A percentile compares a stretch with the other conserved stretches of the same genome.
Conservation (phyloP, 208 protist species). For the Leishmania martiniquensis region DNA sequence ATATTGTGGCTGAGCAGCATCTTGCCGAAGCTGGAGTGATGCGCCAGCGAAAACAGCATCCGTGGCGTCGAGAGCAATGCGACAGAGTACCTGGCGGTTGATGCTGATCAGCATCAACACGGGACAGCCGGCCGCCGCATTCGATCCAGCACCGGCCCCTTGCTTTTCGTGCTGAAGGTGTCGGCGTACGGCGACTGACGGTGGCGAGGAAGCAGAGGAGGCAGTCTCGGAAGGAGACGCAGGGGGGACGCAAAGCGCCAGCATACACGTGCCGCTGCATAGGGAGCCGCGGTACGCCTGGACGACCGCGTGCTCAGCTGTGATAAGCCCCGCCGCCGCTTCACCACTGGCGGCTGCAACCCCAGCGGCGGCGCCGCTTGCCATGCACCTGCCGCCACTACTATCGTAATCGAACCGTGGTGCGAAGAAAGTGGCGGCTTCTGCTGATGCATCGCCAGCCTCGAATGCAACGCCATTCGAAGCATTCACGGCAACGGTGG, state of each 20-base stretch:
- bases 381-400: background rate
- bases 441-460: background rate
- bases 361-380: background rate
- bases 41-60: constrained; percentile 8
- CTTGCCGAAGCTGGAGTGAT: constrained; percentile 21
- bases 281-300: constrained; percentile 55
- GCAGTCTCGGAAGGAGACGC: constrained; percentile 12
- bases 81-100: constrained; percentile 30
- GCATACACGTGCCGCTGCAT: constrained; percentile 44
- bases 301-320: constrained; percentile 46
- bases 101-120: constrained; percentile 22
- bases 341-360: background rate
- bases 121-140: background rate
- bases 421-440: constrained; percentile 1
- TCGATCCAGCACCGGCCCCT: background rate
- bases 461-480: background rate
- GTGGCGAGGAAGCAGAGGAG: background rate
- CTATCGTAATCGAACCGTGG: constrained; percentile 9
- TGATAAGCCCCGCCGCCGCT: constrained; percentile 23
- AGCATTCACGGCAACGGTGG: background rate
- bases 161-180: background rate
- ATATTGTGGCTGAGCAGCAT: constrained; percentile 19
- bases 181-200: constrained; percentile 6
- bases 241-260: constrained; percentile 58
- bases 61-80: constrained; percentile 14